phyloP scores from a whole-genome alignment of 2,329 filamentous ascomycete genomes.

The Coniochaeta sp. region DNA sequence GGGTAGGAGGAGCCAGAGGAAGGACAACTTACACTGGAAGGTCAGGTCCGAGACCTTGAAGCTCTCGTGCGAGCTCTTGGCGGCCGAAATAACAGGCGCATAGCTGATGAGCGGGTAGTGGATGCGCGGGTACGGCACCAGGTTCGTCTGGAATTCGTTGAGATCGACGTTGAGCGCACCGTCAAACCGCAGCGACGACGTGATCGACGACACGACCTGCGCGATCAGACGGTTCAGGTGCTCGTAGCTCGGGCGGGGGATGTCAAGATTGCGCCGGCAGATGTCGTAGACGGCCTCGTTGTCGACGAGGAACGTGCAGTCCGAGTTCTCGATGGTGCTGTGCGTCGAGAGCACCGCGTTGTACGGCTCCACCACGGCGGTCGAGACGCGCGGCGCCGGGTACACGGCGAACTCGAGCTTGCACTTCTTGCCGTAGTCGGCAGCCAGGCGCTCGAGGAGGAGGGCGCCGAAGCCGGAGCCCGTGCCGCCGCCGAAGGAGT shows the following conservation, averaged over 20 bases:
- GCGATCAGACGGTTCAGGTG: conserved; percentile 68
- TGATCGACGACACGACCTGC: conserved; percentile 69
- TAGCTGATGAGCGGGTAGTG: conserved; percentile 70
- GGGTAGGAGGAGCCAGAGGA: neutral
- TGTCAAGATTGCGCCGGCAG: conserved; percentile 64
- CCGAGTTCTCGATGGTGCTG: conserved; percentile 71
- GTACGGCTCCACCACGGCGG: conserved; percentile 67
- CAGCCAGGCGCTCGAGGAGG: conserved; percentile 64
- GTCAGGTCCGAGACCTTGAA: conserved; percentile 77
- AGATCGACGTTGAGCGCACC: conserved; percentile 67
- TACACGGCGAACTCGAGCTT: conserved; percentile 71
- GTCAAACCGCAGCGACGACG: conserved; percentile 64
- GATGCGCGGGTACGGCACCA: conserved; percentile 67
- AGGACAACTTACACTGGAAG: conserved; percentile 55
- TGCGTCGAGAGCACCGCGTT: conserved; percentile 67
- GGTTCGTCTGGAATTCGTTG: conserved; percentile 73
- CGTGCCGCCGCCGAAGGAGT: conserved; percentile 67
- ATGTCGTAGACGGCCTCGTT: conserved; percentile 73
- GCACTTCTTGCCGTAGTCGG: conserved; percentile 69
- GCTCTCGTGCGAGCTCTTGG: conserved; percentile 78
- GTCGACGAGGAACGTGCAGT: conserved; percentile 71
- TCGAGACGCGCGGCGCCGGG: conserved; percentile 62
- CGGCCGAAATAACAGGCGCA: conserved; percentile 61
- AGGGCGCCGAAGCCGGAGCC: conserved; percentile 68
- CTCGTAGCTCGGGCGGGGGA: conserved; percentile 61